Base-by-base conservation (phyloP, 1,139 yeast genomes). In the Pichia sp. region DNA sequence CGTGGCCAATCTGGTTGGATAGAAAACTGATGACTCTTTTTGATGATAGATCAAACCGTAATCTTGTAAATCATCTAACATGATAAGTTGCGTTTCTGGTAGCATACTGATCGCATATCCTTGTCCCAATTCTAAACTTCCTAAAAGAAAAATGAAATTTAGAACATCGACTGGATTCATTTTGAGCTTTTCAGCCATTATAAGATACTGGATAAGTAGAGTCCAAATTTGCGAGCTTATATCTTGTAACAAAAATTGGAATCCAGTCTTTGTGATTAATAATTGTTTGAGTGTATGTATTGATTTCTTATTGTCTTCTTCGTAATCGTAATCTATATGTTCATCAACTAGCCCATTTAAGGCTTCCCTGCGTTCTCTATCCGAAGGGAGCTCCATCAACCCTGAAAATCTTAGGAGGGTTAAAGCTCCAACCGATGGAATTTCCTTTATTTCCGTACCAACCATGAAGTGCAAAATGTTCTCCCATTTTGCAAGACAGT, bases 81-180 rank as follows among this genome's bases (percentile, higher is more conserved):
- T 87, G 53, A 83, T 82, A 41, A 82, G 71, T 67, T 95, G 98
- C 0, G 97, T 90, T 34, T 79, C 85, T 58, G 89, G 84, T 51
- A 93, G 70, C 43, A 84, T 83, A 4, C 81, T 72, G 1, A 85
- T 78, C 0, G 89, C 79, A 64, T 95, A 93, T 47, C 91, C 89
- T 59, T 85, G 84, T 0, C 99, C 99, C 31, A 91, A 73, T 63
- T 93, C 97, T 49, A 95, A 74, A 3, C 96, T 88, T 2, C 99
- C 99, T 46, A 93, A 73, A 79, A 91, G 85, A 70, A 93, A 95
- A 18, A 93, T 85, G 66, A 93, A 93, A 66, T 93, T 91, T 45
- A 93, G 74, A 41, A 93, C 96, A 64, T 95, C 99, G 26, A 93
- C 99, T 0, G 96, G 95, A 68, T 93, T 96, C 96, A 91, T 88